Evolutionary conservation across 73 alveolate genomes (phyloP).

Genomic region (Tetrahymena thermophila): DNA sequence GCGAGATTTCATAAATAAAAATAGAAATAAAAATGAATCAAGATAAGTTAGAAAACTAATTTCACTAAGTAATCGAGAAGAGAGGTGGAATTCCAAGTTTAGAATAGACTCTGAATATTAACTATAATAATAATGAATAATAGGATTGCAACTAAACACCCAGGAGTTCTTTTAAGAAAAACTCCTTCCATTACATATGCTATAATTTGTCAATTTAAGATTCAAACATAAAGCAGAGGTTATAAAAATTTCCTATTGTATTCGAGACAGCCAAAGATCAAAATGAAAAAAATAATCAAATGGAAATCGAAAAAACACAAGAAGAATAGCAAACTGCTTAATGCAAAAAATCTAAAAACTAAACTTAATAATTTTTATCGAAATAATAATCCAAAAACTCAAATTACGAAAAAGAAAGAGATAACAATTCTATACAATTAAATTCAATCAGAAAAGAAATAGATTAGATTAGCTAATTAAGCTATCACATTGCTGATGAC

Average conservation of each 20-base stretch:
- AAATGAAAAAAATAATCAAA: background rate
- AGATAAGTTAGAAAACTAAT: background rate
- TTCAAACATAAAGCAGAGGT: background rate
- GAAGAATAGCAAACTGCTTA: background rate
- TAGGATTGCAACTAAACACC: background rate
- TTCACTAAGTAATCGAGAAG: background rate
- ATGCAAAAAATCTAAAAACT: background rate
- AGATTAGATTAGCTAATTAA: background rate
- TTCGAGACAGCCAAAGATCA: background rate
- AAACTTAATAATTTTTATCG: no score
- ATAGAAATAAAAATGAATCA: background rate
- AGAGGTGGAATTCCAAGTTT: background rate
- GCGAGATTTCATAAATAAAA: background rate
- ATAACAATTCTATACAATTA: background rate
- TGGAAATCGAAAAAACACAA: background rate
- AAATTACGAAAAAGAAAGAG: background rate
- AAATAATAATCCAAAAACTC: background rate
- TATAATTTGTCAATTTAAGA: background rate
- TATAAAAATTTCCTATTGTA: background rate
- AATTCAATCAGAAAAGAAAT: background rate
- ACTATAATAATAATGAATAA: background rate
- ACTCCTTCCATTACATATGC: background rate
- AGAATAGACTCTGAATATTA: background rate
- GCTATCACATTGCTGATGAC: background rate
- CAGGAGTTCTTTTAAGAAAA: background rate